Base-by-base conservation (phyloP, 257 asterid genomes). In the Rauvolfia tetraphylla region DNA sequence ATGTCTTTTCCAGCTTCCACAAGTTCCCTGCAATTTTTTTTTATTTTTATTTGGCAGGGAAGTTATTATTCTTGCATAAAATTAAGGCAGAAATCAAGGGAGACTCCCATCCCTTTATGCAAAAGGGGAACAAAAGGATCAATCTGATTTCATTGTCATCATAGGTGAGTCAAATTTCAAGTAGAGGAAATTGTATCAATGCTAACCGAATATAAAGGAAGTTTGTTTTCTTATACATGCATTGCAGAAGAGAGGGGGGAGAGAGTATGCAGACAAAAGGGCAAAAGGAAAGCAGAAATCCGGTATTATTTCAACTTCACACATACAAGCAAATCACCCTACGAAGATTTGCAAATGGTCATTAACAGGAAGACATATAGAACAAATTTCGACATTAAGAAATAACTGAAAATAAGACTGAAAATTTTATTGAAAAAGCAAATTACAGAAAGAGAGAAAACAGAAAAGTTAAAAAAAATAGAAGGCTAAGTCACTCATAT, bases 1-100 rank as follows among this genome's bases (percentile, higher is more conserved):
- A 91, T 95, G 89, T 95, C 97, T 79, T 89, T 90, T 82, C 99
- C 98, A 80, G 89, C 85, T 80, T 90, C 91, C 29, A 95, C 97
- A 63, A 95, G 98, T 78, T 93, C 97, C 88, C 99, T 95, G 90
- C 76, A 86, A 68, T 75, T 38, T 74, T 74, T 75, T 41, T 41
- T 41, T 41, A 3, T 41, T 41, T 3, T 3, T 3, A 41, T 41
- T 3, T 4, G 51, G 51, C 5, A 46, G 10, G 12, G 10, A 46
- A 41, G 10, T 46, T 46, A 5, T 11, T 3, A 46, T 1, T 42
- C 48, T 38, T 5, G 49, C n/a, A 67, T 67, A 38, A 38, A 58
- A 23, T 38, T 67, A 1, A 38, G 44, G 18, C 41, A 33, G 4
- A n/a, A 38, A 65, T 34, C 14, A 23, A 3, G 31, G 51, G 33